A percentile compares a stretch with the other conserved stretches of the same genome.
Conservation (phyloP, 345 rosid genomes). For the Acer saccharum region DNA sequence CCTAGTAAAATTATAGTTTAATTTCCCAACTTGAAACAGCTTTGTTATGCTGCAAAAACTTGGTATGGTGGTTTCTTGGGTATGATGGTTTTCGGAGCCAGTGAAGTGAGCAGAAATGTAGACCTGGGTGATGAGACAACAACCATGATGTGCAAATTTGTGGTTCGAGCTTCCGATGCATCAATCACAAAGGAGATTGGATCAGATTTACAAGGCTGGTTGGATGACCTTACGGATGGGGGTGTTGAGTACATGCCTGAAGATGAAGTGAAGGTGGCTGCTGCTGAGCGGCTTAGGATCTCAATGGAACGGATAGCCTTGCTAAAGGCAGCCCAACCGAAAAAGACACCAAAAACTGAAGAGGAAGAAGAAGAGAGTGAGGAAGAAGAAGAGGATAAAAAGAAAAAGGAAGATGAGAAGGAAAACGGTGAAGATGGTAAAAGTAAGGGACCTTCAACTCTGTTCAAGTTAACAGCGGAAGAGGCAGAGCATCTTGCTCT, state of each 20-base stretch:
- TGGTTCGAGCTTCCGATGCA: slow-evolving; percentile 94
- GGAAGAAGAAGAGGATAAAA: slow-evolving; percentile 32
- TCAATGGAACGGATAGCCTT: slow-evolving; percentile 94
- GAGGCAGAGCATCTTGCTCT: slow-evolving; percentile 96
- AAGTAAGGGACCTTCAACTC: slow-evolving; percentile 64
- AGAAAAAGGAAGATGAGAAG: slow-evolving; percentile 35
- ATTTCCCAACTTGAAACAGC: slow-evolving; percentile 43
- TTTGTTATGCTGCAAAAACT: slow-evolving; percentile 95
- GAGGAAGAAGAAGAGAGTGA: slow-evolving; percentile 38
- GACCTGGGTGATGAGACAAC: slow-evolving; percentile 97
- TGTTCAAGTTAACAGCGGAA: slow-evolving; percentile 86
- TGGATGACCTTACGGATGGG: slow-evolving; percentile 93
- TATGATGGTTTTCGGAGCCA: slow-evolving; percentile 96
- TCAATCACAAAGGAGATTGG: slow-evolving; percentile 91
- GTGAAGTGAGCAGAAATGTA: slow-evolving; percentile 98
- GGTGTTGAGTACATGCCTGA: slow-evolving; percentile 97
- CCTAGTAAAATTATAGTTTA: not conserved
- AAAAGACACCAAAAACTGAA: slow-evolving; percentile 56
- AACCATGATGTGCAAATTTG: slow-evolving; percentile 96
- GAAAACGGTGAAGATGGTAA: slow-evolving; percentile 47
- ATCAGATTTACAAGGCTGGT: slow-evolving; percentile 93
- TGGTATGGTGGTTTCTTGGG: slow-evolving; percentile 97
- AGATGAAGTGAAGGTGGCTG: slow-evolving; percentile 90
- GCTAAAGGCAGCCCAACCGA: slow-evolving; percentile 86
- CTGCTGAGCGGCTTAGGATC: slow-evolving; percentile 84